Conservation (phyloP, 768 basidiomycete genomes). For the Termitomyces sp. region DNA sequence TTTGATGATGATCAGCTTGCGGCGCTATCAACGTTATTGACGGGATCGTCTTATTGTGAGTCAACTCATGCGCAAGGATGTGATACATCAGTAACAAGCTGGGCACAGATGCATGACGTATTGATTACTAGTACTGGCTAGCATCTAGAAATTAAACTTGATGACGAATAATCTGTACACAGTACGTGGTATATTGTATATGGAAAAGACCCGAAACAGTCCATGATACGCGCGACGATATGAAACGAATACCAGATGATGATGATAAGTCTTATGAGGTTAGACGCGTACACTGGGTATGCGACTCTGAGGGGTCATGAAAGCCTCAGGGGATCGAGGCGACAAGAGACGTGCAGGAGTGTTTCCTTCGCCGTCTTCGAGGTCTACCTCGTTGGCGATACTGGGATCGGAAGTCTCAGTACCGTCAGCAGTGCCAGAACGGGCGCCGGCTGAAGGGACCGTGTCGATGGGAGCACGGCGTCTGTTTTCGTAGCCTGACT, state of each 20-base stretch:
- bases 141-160: conserved; percentile 2
- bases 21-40: conserved; percentile 76
- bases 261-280: conserved; percentile 1
- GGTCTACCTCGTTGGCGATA: conserved; percentile 38
- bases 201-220: background rate
- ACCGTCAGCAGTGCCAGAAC: conserved; percentile 60
- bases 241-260: conserved; percentile 4
- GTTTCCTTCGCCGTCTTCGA: conserved; percentile 35
- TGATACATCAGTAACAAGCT: conserved; percentile 1
- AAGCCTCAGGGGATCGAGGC: conserved; percentile 19
- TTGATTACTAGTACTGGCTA: background rate
- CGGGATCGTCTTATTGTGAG: conserved; percentile 82
- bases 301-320: conserved; percentile 29
- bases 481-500: conserved; percentile 66
- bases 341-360: conserved; percentile 17
- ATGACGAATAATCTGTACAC: conserved; percentile 11
- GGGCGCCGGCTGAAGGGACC: conserved; percentile 68
- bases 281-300: conserved; percentile 40
- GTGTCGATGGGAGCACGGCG: conserved; percentile 60
- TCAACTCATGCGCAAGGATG: background rate
- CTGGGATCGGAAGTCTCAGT: conserved; percentile 52
- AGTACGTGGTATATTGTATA: conserved; percentile 12
- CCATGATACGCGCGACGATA: conserved; percentile 1
- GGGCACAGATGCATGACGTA: conserved; percentile 14
- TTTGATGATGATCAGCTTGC: conserved; percentile 84